phyloP scores from a whole-genome alignment of 805 yeast species.

The Lipomyces anomalus region DNA sequence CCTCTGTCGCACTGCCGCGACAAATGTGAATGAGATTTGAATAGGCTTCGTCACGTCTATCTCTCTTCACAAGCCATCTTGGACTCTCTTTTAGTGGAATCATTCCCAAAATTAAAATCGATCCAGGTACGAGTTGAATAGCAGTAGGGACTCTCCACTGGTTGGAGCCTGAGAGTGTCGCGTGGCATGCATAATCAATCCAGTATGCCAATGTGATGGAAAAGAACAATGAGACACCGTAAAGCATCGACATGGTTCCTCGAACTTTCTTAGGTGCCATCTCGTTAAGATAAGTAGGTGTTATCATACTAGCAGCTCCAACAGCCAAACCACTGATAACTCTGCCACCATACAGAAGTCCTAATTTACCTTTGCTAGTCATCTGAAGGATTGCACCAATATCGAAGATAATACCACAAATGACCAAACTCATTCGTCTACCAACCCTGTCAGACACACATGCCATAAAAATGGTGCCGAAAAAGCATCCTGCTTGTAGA shows the following conservation, averaged over 20 bases:
- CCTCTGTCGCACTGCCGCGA: constrained; percentile 36
- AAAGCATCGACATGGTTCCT: constrained; percentile 56
- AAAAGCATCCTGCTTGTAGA: constrained; percentile 23
- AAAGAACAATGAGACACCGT: constrained; percentile 47
- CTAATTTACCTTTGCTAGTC: constrained; percentile 21
- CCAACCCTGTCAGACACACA: constrained; percentile 10
- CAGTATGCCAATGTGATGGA: constrained; percentile 47
- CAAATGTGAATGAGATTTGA: constrained; percentile 39
- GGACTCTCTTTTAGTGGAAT: constrained; percentile 58
- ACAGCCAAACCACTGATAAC: constrained; percentile 64
- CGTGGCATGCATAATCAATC: constrained; percentile 45
- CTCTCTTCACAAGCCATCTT: constrained; percentile 57
- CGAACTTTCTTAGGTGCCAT: constrained; percentile 35
- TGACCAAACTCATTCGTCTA: constrained; percentile 57
- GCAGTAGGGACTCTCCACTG: constrained; percentile 41
- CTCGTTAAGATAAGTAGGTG: constrained; percentile 55
- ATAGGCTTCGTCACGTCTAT: constrained; percentile 51
- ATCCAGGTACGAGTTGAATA: constrained; percentile 24
- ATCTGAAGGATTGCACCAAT: constrained; percentile 31
- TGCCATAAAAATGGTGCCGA: constrained; percentile 47
- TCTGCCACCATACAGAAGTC: constrained; percentile 44
- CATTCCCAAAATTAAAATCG: constrained; percentile 43
- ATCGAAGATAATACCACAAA: constrained; percentile 35
- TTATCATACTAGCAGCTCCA: constrained; percentile 64
- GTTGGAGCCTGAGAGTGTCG: constrained; percentile 37